Base-by-base conservation (phyloP, 805 yeast genomes). In the Candida palmyrensis region DNA sequence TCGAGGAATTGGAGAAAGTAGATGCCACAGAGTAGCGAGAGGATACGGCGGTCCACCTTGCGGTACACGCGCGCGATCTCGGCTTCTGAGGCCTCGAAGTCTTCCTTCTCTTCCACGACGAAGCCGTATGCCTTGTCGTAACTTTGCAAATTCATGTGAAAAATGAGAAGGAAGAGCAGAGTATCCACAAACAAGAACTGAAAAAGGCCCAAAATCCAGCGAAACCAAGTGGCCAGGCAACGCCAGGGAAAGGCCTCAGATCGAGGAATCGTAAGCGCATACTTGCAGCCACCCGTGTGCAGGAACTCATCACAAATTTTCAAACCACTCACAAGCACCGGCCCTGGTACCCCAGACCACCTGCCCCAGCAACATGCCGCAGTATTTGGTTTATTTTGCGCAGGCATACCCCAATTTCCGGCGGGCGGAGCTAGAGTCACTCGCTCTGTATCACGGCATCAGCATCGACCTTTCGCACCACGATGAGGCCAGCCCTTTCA, bases 381-480 rank as follows among this genome's bases (percentile, higher is more conserved):
- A 73, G 35, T 92, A 86, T 49, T 54, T 90, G 30, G 64, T 92
- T n/a, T 77, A 82, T 50, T 69, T 92, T 51, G 96, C 96, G 3
- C 96, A 89, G 57, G 73, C 80, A 26, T 88, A 87, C 50, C 77
- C 81, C 32, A 71, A 74, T 38, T 90, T 90, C 57, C 68, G 97
- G 30, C 59, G 59, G 23, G 85, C 95, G 0, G 98, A 90, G 58
- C 59, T 92, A 22, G 87, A 82, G 45, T 81, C 97, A 0, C 59
- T 92, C 28, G 97, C 97, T 0, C 78, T 75, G 21, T 56, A 83
- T 33, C 59, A 73, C 42, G 59, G 59, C 12, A 60, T 92, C 3
- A 33, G 57, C 9, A 62, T 83, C 6, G 89, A 86, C 51, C 60
- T 87, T 31, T 55, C 75, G 11, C 49, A 51, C 5, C 86, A 86